Evolutionary conservation across 768 basidiomycete genomes (phyloP).

Genomic region (Tricholoma flavovirens): DNA sequence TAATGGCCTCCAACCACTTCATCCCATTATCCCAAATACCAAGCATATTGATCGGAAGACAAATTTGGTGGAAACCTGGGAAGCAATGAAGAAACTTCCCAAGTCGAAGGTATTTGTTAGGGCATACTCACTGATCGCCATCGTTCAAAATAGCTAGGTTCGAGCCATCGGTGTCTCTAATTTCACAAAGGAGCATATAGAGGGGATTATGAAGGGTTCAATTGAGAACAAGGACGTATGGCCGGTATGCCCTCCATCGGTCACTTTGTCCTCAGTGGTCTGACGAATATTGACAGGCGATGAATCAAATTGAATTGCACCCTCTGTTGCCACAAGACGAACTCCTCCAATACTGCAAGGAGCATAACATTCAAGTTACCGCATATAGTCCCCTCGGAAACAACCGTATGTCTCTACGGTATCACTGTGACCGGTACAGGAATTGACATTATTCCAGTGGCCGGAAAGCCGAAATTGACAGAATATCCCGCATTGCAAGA

Average conservation of each 20-base stretch:
- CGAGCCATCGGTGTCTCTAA: conserved; percentile 78
- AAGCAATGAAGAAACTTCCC: conserved; percentile 65
- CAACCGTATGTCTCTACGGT: conserved; percentile 51
- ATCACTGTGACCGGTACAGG: neutral
- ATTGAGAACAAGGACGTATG: conserved; percentile 39
- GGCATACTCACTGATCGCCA: neutral
- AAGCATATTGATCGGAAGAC: conserved; percentile 51
- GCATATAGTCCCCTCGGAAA: conserved; percentile 74
- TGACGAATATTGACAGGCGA: conserved; percentile 30
- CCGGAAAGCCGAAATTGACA: conserved; percentile 59
- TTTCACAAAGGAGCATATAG: conserved; percentile 60
- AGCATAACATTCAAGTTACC: conserved; percentile 63
- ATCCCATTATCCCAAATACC: conserved; percentile 39
- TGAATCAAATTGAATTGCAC: conserved; percentile 83
- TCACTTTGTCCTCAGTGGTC: neutral
- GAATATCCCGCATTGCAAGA: conserved; percentile 57
- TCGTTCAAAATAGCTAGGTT: conserved; percentile 34
- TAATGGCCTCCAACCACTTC: conserved; percentile 47
- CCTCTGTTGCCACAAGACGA: conserved; percentile 74
- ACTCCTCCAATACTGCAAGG: conserved; percentile 62
- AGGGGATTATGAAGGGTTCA: conserved; percentile 63
- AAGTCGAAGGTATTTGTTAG: conserved; percentile 55
- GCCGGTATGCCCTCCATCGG: conserved; percentile 41
- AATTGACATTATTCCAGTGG: conserved; percentile 30
- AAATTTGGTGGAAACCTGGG: conserved; percentile 77